Conservation (phyloP, 164 flowering plant species). For the Chimonanthus praecox region DNA sequence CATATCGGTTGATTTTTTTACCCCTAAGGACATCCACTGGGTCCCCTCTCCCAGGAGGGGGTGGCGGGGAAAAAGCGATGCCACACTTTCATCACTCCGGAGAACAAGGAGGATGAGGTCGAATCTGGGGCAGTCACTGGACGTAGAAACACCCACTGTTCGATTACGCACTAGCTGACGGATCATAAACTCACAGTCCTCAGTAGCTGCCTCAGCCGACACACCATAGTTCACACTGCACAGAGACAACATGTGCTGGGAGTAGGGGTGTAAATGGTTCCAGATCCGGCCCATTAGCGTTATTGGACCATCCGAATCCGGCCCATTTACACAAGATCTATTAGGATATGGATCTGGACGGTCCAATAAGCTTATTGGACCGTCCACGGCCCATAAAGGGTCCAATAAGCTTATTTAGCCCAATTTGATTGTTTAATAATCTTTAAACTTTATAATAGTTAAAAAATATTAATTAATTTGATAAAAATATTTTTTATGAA, state of each 20-base stretch:
- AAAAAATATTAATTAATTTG: no score
- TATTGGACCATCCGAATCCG: no score
- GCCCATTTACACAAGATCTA: no score
- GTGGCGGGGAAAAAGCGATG: constrained; percentile 23
- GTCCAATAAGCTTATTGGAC: no score
- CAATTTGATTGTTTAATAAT: no score
- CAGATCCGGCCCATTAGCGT: no score
- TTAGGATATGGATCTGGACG: no score
- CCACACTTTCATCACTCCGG: constrained; percentile 25
- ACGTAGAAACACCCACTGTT: constrained; percentile 22
- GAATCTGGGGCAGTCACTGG: constrained; percentile 28
- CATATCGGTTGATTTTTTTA: no score
- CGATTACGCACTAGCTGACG: constrained; percentile 34
- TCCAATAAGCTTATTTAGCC: no score
- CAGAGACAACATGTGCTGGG: constrained; percentile 24
- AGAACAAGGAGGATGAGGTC: constrained; percentile 26
- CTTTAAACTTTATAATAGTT: no score
- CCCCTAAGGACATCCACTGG: constrained; percentile 15
- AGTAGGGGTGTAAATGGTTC: constrained; percentile 11
- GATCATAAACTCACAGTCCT: constrained; percentile 30
- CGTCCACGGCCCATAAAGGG: no score
- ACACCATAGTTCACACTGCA: constrained; percentile 15
- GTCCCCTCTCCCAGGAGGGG: constrained; percentile 14
- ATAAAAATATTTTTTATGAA: no score
- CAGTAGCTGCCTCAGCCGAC: constrained; percentile 31